phyloP scores from a whole-genome alignment of 352 stramenopile species.

The Thraustochytrium sp. region DNA sequence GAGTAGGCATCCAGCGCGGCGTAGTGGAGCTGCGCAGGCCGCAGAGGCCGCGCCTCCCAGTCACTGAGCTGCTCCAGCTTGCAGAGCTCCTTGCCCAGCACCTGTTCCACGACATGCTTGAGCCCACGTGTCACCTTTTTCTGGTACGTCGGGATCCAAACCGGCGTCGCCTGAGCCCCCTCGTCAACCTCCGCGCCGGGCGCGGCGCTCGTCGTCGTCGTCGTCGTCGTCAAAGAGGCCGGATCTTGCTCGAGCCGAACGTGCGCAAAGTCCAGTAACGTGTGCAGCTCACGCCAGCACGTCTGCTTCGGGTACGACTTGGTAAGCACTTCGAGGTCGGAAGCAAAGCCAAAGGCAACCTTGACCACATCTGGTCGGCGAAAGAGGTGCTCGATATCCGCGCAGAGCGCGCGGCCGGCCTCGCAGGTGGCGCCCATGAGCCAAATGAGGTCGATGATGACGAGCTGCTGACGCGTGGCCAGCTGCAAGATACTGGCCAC shows the following conservation, averaged over 20 bases:
- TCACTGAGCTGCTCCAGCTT: constrained; percentile 42
- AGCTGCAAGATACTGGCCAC: constrained; percentile 18
- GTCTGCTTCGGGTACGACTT: background rate
- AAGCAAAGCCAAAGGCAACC: constrained; percentile 7
- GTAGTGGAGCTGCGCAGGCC: constrained; percentile 5
- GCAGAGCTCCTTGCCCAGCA: constrained; percentile 29
- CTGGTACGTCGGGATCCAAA: background rate
- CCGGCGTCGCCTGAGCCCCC: background rate
- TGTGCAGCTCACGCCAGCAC: background rate
- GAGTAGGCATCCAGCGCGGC: constrained; percentile 13
- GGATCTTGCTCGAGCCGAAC: background rate
- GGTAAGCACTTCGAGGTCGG: constrained; percentile 8
- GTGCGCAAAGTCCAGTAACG: constrained; percentile 19
- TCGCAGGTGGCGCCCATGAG: background rate
- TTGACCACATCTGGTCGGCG: constrained; percentile 1
- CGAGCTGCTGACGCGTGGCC: background rate
- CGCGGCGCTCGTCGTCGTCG: background rate
- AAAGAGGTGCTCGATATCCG: background rate
- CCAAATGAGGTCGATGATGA: constrained; percentile 25
- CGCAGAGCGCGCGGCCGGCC: background rate
- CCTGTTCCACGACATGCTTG: background rate
- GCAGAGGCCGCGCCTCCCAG: constrained; percentile 18
- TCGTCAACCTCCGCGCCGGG: background rate
- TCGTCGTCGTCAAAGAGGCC: background rate
- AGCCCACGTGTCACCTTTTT: constrained; percentile 4